Conservation (phyloP, 331 rosid genomes). For the Quercus lobata region DNA sequence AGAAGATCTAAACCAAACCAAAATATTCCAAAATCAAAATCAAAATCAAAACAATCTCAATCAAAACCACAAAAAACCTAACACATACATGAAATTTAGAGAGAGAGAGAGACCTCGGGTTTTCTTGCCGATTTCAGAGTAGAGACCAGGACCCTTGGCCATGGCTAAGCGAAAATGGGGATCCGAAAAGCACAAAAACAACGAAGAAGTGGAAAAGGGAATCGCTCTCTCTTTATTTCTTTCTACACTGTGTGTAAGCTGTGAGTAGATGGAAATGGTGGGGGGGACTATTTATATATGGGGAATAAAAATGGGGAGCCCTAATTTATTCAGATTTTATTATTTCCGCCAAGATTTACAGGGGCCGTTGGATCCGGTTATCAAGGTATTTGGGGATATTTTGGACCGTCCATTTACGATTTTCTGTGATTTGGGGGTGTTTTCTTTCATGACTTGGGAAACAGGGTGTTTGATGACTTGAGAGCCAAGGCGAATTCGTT, state of each 20-base stretch:
- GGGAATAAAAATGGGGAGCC: constrained; percentile 9
- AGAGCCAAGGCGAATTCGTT: not conserved
- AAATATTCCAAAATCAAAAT: not conserved
- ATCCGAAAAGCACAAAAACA: constrained; percentile 11
- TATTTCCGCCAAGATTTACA: not conserved
- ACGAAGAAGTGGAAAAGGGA: not conserved
- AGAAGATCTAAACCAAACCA: constrained; percentile 56
- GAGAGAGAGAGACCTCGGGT: constrained; percentile 57
- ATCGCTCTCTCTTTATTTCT: not conserved
- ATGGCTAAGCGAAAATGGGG: constrained; percentile 36
- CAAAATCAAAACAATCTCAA: not conserved
- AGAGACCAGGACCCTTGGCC: constrained; percentile 94
- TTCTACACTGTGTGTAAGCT: not conserved
- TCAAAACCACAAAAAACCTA: not conserved
- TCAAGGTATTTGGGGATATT: not conserved
- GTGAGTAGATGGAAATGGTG: not conserved
- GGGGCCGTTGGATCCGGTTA: constrained; percentile 35
- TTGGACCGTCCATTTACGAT: constrained; percentile 12
- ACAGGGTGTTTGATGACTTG: not conserved
- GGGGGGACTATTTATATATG: not conserved
- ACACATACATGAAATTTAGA: not conserved
- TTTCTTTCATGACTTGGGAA: not conserved
- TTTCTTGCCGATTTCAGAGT: constrained; percentile 83
- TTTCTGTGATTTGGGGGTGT: not conserved
- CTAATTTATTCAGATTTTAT: constrained; percentile 12